These are phyloP conservation scores for Phytophthora cactorum DNA, from an alignment of 352 stramenopile species.

Conservation along the genomic window DNA sequence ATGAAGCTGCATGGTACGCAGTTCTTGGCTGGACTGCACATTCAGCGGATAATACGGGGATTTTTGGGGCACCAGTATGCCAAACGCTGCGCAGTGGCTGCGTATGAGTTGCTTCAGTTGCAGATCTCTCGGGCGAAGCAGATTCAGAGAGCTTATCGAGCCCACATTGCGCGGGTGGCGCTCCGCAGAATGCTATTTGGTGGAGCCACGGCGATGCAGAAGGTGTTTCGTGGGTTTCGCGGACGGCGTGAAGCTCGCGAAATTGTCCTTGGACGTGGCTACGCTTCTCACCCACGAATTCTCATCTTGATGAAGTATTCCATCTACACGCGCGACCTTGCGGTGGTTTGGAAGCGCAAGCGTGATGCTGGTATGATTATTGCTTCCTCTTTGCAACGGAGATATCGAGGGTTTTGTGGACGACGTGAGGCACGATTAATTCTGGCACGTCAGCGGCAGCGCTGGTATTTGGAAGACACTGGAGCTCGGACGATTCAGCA, in stretches of 20 bases:
- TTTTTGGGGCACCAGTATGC: constrained; percentile 45
- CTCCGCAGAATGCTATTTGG: constrained; percentile 45
- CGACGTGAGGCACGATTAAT: constrained; percentile 41
- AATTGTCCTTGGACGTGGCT: constrained; percentile 54
- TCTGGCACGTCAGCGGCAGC: constrained; percentile 39
- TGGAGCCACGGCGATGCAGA: constrained; percentile 56
- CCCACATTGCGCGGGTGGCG: constrained; percentile 54
- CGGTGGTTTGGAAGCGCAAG: constrained; percentile 63
- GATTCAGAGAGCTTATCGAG: constrained; percentile 64
- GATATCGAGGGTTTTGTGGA: constrained; percentile 58
- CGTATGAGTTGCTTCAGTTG: constrained; percentile 28
- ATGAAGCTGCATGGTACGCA: constrained; percentile 15
- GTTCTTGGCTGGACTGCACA: constrained; percentile 38
- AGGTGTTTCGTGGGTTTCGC: constrained; percentile 53
- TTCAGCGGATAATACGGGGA: constrained; percentile 49
- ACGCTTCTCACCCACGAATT: constrained; percentile 45
- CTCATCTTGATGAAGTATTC: constrained; percentile 52
- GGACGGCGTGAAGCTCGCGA: constrained; percentile 42
- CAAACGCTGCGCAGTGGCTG: constrained; percentile 20
- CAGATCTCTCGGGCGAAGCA: constrained; percentile 35
- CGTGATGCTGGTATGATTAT: constrained; percentile 53
- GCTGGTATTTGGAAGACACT: constrained; percentile 45
- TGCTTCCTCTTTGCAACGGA: constrained; percentile 45
- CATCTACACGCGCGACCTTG: constrained; percentile 66
- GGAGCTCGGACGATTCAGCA: constrained; percentile 63